These are phyloP conservation scores for Lodderomyces parapsilosis DNA, from an alignment of 1,139 yeast species.

Conservation along the genomic window DNA sequence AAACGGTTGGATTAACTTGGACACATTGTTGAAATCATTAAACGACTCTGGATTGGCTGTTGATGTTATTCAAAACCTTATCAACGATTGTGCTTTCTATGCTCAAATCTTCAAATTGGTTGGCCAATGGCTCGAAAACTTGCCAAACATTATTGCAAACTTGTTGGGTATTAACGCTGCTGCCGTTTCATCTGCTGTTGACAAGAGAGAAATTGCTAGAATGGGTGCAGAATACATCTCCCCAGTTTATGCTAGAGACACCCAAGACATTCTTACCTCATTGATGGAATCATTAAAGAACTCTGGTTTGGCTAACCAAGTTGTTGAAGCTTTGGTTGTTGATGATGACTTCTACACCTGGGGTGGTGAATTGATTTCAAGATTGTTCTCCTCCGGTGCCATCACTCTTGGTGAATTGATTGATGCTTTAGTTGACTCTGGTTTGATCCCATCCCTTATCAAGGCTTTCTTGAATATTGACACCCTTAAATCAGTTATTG, in stretches of 20 bases:
- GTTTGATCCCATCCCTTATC: slow-evolving; percentile 39
- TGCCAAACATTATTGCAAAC: slow-evolving; percentile 27
- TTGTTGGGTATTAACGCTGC: slow-evolving; percentile 23
- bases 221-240: neutral
- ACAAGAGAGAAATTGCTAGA: slow-evolving; percentile 14
- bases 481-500: slow-evolving; percentile 41
- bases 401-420: slow-evolving; percentile 29
- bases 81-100: slow-evolving; percentile 42
- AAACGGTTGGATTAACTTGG: slow-evolving; percentile 33
- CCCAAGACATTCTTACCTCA: slow-evolving; percentile 26
- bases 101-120: slow-evolving; percentile 41
- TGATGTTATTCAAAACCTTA: slow-evolving; percentile 36
- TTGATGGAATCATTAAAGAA: slow-evolving; percentile 47
- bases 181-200: slow-evolving; percentile 17
- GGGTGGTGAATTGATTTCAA: slow-evolving; percentile 40
- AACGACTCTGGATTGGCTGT: slow-evolving; percentile 47
- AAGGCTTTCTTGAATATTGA: slow-evolving; percentile 40
- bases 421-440: slow-evolving; percentile 34
- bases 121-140: slow-evolving; percentile 28
- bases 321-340: slow-evolving; percentile 39
- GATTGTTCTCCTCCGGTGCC: slow-evolving; percentile 32
- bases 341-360: slow-evolving; percentile 39
- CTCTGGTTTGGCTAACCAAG: slow-evolving; percentile 45
- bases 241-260: slow-evolving; percentile 16
- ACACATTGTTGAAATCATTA: slow-evolving; percentile 41